A percentile compares a stretch with the other conserved stretches of the same genome.
Conservation (phyloP, 108 stramenopile species). For the Skeletonema marinoi region DNA sequence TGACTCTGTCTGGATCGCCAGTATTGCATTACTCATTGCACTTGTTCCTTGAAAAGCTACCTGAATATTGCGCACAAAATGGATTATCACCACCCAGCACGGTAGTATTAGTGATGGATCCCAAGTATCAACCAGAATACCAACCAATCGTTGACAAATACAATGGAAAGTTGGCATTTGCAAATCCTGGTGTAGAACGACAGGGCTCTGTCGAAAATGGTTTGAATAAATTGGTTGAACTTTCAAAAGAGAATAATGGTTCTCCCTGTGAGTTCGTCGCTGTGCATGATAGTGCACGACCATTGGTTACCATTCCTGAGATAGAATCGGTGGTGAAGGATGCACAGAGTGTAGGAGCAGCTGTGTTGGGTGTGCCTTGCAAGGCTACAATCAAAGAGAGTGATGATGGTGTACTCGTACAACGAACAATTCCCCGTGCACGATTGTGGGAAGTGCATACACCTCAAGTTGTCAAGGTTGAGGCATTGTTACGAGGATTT, state of each 20-base stretch:
- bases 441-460: conserved; percentile 95
- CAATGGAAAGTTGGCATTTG: conserved; percentile 73
- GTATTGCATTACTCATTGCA: conserved; percentile 91
- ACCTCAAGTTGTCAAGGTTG: conserved; percentile 87
- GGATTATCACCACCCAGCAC: conserved; percentile 47
- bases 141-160: conserved; percentile 67
- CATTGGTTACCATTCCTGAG: conserved; percentile 87
- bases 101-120: conserved; percentile 91
- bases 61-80: conserved; percentile 36
- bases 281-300: conserved; percentile 93
- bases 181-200: conserved; percentile 91
- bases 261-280: conserved; percentile 65
- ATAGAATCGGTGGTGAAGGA: conserved; percentile 73
- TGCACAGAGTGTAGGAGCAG: conserved; percentile 82
- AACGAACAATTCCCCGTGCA: conserved; percentile 82
- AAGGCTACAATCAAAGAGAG: conserved; percentile 96
- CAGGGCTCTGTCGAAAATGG: conserved; percentile 95
- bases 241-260: conserved; percentile 19
- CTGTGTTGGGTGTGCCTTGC: conserved; percentile 94
- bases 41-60: conserved; percentile 79
- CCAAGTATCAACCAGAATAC: conserved; percentile 86
- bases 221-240: conserved; percentile 61
- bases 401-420: conserved; percentile 75
- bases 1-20: conserved; percentile 73
- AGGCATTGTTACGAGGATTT: conserved; percentile 79